Percentiles rank a stretch among this genome's conserved stretches.
Evolutionary conservation across 306 rosid genomes (phyloP).

Genomic region (Malus sieversii): DNA sequence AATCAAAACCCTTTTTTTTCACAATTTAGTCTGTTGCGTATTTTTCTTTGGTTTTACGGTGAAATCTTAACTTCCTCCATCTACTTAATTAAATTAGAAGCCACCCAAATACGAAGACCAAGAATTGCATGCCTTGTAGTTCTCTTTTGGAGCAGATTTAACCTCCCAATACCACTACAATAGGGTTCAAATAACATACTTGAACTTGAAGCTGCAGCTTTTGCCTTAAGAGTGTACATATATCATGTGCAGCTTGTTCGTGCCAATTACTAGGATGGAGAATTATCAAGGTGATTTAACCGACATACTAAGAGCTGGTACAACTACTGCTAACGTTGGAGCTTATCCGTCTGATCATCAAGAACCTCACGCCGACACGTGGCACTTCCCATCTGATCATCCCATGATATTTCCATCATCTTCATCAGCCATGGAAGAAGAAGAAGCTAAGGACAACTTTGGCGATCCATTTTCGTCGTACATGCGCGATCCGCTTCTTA

Average conservation of each 20-base stretch:
- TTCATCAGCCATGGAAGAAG: slow-evolving; percentile 12
- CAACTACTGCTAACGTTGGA: slow-evolving; percentile 1
- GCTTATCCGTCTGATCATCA: background rate
- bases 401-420: slow-evolving; percentile 15
- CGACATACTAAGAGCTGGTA: slow-evolving; percentile 56
- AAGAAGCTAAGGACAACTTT: slow-evolving; percentile 29
- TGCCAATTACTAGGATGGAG: slow-evolving; percentile 41
- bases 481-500: slow-evolving; percentile 66
- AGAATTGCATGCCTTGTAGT: background rate
- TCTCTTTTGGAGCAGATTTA: background rate
- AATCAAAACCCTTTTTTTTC: slow-evolving; percentile 7
- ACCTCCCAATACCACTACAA: background rate
- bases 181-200: background rate
- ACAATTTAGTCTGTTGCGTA: background rate
- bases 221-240: background rate
- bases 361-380: background rate
- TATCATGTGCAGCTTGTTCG: slow-evolving; percentile 43
- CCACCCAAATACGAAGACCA: background rate
- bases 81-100: background rate
- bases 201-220: background rate
- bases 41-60: too few relatives aligned
- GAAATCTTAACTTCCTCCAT: background rate
- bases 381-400: slow-evolving; percentile 14
- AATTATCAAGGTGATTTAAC: slow-evolving; percentile 81
- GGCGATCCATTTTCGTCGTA: slow-evolving; percentile 75